A percentile compares a stretch with the other conserved stretches of the same genome.
Evolutionary conservation across 441 rosid genomes (phyloP).

Genomic region (Adansonia gregorii): DNA sequence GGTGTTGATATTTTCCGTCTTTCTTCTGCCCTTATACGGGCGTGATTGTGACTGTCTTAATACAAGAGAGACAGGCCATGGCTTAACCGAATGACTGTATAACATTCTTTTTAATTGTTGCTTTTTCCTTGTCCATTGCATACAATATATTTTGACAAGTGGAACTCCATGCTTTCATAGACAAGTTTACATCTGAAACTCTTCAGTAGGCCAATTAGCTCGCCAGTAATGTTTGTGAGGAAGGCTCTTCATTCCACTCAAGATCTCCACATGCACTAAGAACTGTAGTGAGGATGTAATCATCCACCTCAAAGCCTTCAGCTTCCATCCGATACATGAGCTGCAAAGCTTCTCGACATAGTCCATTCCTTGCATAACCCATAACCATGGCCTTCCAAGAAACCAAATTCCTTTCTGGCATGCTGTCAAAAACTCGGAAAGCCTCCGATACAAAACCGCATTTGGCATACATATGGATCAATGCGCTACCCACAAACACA

Average conservation of each 20-base stretch:
- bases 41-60: not conserved
- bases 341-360: constrained; percentile 76
- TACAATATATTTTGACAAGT: not conserved
- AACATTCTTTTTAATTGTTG: not conserved
- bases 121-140: constrained; percentile 14
- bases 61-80: not conserved
- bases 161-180: not conserved
- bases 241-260: constrained; percentile 45
- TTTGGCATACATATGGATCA: constrained; percentile 82
- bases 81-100: constrained; percentile 1
- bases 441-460: constrained; percentile 79
- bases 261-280: constrained; percentile 67
- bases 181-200: not conserved
- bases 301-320: constrained; percentile 76
- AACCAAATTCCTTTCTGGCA: constrained; percentile 73
- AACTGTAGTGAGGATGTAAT: constrained; percentile 58
- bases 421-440: constrained; percentile 62
- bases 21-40: not conserved
- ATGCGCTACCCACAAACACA: constrained; percentile 76
- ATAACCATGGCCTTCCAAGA: constrained; percentile 83
- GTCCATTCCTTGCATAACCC: constrained; percentile 74
- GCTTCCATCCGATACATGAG: constrained; percentile 78
- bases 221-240: constrained; percentile 38
- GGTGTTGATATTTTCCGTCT: not conserved
- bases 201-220: not conserved